Evolutionary conservation across 345 rosid genomes (phyloP).

Genomic region (Physaria fendleri): DNA sequence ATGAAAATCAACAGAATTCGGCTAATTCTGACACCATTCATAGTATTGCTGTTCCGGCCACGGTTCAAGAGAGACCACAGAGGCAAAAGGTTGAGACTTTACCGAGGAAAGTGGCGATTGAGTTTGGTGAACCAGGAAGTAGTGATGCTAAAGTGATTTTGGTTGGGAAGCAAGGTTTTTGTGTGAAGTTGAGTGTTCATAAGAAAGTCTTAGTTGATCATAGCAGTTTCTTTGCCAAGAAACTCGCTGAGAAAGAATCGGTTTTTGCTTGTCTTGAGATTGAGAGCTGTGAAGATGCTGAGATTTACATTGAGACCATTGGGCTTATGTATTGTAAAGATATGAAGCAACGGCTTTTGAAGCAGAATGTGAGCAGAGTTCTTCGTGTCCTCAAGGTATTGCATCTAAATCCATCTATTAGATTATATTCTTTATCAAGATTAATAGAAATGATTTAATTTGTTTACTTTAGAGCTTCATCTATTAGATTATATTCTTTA

Average conservation of each 20-base stretch:
- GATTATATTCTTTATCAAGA: not conserved
- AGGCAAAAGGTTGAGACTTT: slow-evolving; percentile 71
- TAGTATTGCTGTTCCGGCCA: slow-evolving; percentile 36
- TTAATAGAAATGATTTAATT: not conserved
- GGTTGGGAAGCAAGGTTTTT: slow-evolving; percentile 86
- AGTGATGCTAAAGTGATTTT: slow-evolving; percentile 81
- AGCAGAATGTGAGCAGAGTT: slow-evolving; percentile 79
- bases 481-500: no score
- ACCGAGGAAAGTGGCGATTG: slow-evolving; percentile 89
- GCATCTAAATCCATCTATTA: not conserved
- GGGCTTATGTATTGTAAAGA: slow-evolving; percentile 97
- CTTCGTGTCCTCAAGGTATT: slow-evolving; percentile 89
- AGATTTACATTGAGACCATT: slow-evolving; percentile 87
- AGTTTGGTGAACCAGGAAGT: slow-evolving; percentile 88
- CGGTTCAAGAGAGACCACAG: slow-evolving; percentile 50
- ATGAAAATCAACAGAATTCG: slow-evolving; percentile 36
- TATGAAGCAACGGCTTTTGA: slow-evolving; percentile 86
- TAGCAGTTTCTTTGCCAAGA: slow-evolving; percentile 64
- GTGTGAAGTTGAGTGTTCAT: slow-evolving; percentile 91
- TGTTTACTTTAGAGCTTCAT: not conserved
- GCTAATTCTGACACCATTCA: slow-evolving; percentile 27
- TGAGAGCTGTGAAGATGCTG: slow-evolving; percentile 82
- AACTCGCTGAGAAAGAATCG: slow-evolving; percentile 50
- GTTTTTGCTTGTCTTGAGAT: slow-evolving; percentile 66
- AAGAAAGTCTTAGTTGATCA: slow-evolving; percentile 62